phyloP scores from a whole-genome alignment of 202 grass and related monocot species.

The Eragrostis tef region DNA sequence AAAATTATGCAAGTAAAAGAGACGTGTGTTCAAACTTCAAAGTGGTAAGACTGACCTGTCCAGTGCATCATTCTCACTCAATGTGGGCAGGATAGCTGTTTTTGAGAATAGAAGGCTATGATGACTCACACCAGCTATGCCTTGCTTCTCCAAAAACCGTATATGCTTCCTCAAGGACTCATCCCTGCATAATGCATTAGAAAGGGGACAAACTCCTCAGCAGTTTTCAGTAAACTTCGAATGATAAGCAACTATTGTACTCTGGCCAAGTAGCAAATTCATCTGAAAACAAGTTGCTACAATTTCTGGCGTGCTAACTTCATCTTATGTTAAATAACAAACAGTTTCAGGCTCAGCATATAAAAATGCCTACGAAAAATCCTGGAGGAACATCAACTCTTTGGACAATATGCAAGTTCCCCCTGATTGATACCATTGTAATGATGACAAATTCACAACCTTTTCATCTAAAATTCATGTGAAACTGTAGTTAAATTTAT shows the following conservation, averaged over 20 bases:
- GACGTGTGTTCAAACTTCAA: background rate
- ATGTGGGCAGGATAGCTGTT: constrained; percentile 70
- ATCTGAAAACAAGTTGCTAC: constrained; percentile 27
- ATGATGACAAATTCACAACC: background rate
- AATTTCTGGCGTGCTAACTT: background rate
- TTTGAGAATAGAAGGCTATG: constrained; percentile 96
- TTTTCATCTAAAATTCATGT: constrained; percentile 13
- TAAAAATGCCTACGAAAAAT: constrained; percentile 12
- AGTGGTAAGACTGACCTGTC: constrained; percentile 49
- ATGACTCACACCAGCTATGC: constrained; percentile 86
- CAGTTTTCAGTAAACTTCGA: constrained; percentile 26
- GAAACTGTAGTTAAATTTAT: constrained; percentile 6
- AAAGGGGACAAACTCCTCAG: constrained; percentile 33
- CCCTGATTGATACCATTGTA: background rate
- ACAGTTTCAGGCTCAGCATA: background rate
- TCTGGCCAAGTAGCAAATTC: constrained; percentile 25
- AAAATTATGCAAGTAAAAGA: background rate
- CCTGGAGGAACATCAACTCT: background rate
- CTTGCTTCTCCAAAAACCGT: constrained; percentile 71
- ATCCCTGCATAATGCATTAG: constrained; percentile 55
- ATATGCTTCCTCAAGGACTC: constrained; percentile 70
- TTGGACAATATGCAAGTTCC: background rate
- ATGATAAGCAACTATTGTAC: constrained; percentile 8
- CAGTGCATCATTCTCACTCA: constrained; percentile 59
- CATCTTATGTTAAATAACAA: constrained; percentile 24